phyloP scores from a whole-genome alignment of 2,329 filamentous ascomycete species.

The Aspergillus piperis region DNA sequence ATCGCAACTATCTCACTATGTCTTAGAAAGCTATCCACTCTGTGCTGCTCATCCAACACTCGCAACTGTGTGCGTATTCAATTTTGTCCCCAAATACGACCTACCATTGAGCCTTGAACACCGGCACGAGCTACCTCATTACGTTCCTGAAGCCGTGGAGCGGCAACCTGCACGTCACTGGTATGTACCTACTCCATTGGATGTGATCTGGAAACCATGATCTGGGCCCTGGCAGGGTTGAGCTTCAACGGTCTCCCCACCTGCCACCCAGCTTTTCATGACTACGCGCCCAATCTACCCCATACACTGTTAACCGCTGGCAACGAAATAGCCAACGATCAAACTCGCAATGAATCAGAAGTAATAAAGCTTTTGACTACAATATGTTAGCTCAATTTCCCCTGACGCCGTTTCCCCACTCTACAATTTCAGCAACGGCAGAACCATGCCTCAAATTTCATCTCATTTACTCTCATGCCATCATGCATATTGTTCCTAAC shows the following conservation, averaged over 20 bases:
- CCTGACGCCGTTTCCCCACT: not conserved
- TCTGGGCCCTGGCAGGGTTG: not conserved
- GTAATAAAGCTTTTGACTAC: no score
- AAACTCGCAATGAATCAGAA: not conserved
- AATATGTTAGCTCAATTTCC: not conserved
- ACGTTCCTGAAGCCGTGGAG: not conserved
- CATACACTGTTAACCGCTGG: not conserved
- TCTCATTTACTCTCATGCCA: not conserved
- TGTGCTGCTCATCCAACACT: not conserved
- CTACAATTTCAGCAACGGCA: not conserved
- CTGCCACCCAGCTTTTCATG: not conserved
- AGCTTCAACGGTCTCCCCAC: conserved; percentile 8
- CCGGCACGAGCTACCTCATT: not conserved
- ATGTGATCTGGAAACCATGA: not conserved
- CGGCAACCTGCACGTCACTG: conserved; percentile 8
- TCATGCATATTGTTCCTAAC: not conserved
- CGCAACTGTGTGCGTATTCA: no score
- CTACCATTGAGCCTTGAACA: not conserved
- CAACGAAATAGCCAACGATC: no score
- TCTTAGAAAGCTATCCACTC: not conserved
- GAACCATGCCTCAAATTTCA: conserved; percentile 7
- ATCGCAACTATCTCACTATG: not conserved
- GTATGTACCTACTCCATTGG: not conserved
- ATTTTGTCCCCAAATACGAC: not conserved
- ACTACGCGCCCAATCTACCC: not conserved